phyloP scores from a whole-genome alignment of 2,329 filamentous ascomycete species.

The Penicillium palitans region DNA sequence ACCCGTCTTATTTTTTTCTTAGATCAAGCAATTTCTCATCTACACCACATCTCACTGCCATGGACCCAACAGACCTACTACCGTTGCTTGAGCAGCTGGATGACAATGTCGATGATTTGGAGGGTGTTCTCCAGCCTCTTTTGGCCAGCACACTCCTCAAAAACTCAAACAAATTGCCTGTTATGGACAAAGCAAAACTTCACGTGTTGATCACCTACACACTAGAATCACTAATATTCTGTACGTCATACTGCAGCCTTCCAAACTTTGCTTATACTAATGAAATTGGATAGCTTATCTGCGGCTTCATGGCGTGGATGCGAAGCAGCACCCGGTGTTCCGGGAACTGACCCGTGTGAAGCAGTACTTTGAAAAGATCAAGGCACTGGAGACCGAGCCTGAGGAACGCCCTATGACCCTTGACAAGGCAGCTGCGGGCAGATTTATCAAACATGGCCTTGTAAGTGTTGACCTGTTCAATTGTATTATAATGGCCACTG shows the following conservation, averaged over 20 bases:
- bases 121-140: conserved; percentile 72
- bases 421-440: conserved; percentile 73
- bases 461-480: conserved; percentile 47
- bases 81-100: conserved; percentile 73
- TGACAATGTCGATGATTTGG: conserved; percentile 74
- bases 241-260: conserved; percentile 49
- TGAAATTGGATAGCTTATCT: conserved; percentile 61
- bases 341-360: conserved; percentile 81
- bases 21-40: conserved; percentile 13
- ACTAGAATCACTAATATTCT: conserved; percentile 86
- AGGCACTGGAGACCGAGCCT: conserved; percentile 66
- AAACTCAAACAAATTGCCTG: conserved; percentile 73
- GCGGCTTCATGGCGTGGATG: conserved; percentile 73
- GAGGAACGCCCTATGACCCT: conserved; percentile 59
- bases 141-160: conserved; percentile 64
- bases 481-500: background rate
- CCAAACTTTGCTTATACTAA: conserved; percentile 6
- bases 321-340: conserved; percentile 82
- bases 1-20: conserved; percentile 24
- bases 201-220: conserved; percentile 86
- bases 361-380: conserved; percentile 92
- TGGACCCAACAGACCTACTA: conserved; percentile 61
- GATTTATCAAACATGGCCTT: conserved; percentile 80
- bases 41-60: conserved; percentile 30
- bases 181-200: conserved; percentile 94